Base-by-base conservation (phyloP, 2,329 filamentous ascomycete genomes). In the Sphaerulina vaccinii region DNA sequence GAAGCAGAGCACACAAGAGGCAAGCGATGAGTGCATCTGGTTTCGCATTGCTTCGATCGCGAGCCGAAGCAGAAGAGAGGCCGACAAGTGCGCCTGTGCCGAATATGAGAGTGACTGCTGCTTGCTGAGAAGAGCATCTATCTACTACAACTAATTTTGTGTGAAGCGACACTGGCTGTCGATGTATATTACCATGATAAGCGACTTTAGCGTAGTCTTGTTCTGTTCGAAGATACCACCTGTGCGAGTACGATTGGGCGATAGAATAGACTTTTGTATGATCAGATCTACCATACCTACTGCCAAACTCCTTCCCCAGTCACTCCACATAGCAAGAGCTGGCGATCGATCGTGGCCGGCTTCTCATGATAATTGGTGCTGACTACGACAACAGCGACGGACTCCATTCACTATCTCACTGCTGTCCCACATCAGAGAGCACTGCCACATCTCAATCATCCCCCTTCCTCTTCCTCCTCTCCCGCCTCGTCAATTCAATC, bases 401-500 rank as follows among this genome's bases (percentile, higher is more conserved):
- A n/a, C n/a, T n/a, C n/a, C n/a, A n/a, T n/a, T n/a, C n/a, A n/a
- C n/a, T n/a, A n/a, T n/a, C n/a, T n/a, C n/a, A n/a, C n/a, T n/a
- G n/a, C n/a, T n/a, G n/a, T n/a, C n/a, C n/a, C n/a, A n/a, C n/a
- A n/a, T n/a, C n/a, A n/a, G n/a, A n/a, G n/a, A n/a, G n/a, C n/a
- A n/a, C n/a, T n/a, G n/a, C n/a, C n/a, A n/a, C n/a, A n/a, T n/a
- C n/a, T n/a, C n/a, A n/a, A n/a, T n/a, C n/a, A n/a, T n/a, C n/a
- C n/a, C n/a, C n/a, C n/a, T 32, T 32, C 13, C 27, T 7, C 27
- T 32, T 32, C 27, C 27, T 52, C 43, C 62, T 56, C 10, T 51
- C 65, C 55, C 71, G 68, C 51, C 75, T 63, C 49, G 70, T 65
- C 48, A 77, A 52, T 38, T 65, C 66, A 15, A 75, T 66, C 58